Percentiles rank a stretch among this genome's conserved stretches.
Conservation (phyloP, 2,329 filamentous ascomycete genomes). For the Botrytis byssoidea region DNA sequence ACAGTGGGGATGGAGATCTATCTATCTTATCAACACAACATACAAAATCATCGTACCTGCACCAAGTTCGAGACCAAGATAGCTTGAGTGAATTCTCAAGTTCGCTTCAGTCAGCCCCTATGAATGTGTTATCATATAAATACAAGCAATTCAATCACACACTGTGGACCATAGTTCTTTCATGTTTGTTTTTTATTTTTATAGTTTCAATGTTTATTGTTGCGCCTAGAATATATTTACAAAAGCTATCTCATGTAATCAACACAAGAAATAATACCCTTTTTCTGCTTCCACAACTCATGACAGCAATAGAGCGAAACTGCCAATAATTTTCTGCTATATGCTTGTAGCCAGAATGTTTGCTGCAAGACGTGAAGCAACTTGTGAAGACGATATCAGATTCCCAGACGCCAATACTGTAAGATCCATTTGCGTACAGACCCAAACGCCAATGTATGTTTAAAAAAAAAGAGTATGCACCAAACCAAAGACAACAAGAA, state of each 20-base stretch:
- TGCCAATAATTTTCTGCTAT: conserved; percentile 19
- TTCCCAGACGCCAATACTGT: conserved; percentile 21
- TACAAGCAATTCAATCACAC: neutral
- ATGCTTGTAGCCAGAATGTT: conserved; percentile 20
- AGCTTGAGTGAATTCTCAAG: neutral
- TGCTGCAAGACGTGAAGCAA: conserved; percentile 14
- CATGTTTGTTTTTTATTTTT: neutral
- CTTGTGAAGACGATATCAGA: conserved; percentile 4
- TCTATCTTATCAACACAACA: neutral
- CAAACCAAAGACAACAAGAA: conserved; percentile 17
- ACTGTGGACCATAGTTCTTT: neutral
- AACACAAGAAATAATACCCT: conserved; percentile 16
- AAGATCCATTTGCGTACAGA: conserved; percentile 20
- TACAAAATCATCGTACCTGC: neutral
- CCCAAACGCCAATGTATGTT: conserved; percentile 19
- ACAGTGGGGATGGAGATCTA: neutral
- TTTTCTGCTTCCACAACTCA: conserved; percentile 10
- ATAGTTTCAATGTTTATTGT: conserved; percentile 11
- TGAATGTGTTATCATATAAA: neutral
- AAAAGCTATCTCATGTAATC: conserved; percentile 17
- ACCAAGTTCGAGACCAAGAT: neutral
- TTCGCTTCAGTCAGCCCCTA: neutral
- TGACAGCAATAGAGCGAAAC: conserved; percentile 20
- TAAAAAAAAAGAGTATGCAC: conserved; percentile 15
- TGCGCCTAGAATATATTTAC: conserved; percentile 18